Percentiles rank a stretch among this genome's conserved stretches.
phyloP scores from a whole-genome alignment of 345 rosid genomes.

The Ceriops zippeliana region DNA sequence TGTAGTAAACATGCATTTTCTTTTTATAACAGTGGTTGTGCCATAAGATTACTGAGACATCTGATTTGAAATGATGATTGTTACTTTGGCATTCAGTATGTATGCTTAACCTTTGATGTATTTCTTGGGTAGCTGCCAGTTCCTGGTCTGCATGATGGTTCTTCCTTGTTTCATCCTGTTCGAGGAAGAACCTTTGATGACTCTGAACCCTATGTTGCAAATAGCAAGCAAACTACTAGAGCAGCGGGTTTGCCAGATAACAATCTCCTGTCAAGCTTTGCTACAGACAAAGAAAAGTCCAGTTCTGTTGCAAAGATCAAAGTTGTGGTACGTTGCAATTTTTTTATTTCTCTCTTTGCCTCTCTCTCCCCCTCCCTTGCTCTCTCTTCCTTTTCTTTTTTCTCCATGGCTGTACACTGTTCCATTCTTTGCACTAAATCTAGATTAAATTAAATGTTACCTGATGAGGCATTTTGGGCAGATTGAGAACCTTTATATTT shows the following conservation, averaged over 20 bases:
- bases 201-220: conserved; percentile 53
- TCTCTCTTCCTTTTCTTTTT: too few relatives aligned
- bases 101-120: conserved; percentile 13
- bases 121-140: conserved; percentile 53
- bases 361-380: too few relatives aligned
- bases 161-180: conserved; percentile 60
- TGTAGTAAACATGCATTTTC: too few relatives aligned
- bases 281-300: conserved; percentile 75
- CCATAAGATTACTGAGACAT: conserved; percentile 1
- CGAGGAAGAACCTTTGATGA: conserved; percentile 83
- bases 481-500: conserved; percentile 10
- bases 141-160: conserved; percentile 52
- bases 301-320: conserved; percentile 95
- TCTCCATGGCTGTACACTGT: background rate
- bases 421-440: background rate
- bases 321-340: conserved; percentile 76
- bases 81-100: background rate
- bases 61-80: background rate
- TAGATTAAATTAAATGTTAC: background rate
- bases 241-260: conserved; percentile 61
- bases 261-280: conserved; percentile 60
- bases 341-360: too few relatives aligned
- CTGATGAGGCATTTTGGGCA: background rate
- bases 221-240: conserved; percentile 64
- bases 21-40: background rate